phyloP scores from a whole-genome alignment of 2,329 filamentous ascomycete species.

The Dichotomopilus funicola region DNA sequence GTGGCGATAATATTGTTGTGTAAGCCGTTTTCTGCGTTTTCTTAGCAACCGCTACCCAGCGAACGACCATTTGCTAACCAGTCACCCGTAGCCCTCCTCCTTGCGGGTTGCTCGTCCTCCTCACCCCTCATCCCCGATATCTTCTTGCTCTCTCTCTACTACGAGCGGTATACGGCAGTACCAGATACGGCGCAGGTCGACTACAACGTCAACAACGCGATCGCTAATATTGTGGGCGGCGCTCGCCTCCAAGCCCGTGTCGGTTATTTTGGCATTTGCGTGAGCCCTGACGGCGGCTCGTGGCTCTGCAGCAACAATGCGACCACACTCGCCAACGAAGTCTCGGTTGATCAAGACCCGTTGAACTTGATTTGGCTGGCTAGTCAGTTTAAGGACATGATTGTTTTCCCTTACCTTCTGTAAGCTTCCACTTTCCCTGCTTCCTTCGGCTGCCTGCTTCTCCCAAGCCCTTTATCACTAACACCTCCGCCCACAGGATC shows the following conservation, averaged over 20 bases:
- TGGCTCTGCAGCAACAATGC: slow-evolving; percentile 98
- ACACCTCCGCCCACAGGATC: slow-evolving; percentile 52
- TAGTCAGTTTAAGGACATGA: slow-evolving; percentile 94
- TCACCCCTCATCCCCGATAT: slow-evolving; percentile 92
- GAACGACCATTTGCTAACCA: not conserved
- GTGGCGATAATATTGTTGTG: slow-evolving; percentile 90
- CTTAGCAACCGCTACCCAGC: not conserved
- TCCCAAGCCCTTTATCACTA: too few species aligned
- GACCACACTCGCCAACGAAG: slow-evolving; percentile 81
- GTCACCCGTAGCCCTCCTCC: slow-evolving; percentile 61
- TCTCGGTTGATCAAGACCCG: slow-evolving; percentile 87
- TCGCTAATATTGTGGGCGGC: slow-evolving; percentile 80
- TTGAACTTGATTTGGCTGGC: slow-evolving; percentile 97
- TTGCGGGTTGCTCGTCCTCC: slow-evolving; percentile 94
- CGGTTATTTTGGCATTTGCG: slow-evolving; percentile 96
- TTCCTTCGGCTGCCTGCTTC: not conserved
- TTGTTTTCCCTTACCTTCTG: slow-evolving; percentile 96
- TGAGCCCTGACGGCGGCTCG: slow-evolving; percentile 81
- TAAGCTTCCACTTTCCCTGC: slow-evolving; percentile 40
- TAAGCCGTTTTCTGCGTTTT: slow-evolving; percentile 44
- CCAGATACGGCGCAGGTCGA: slow-evolving; percentile 86
- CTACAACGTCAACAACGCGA: slow-evolving; percentile 77
- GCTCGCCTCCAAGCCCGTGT: slow-evolving; percentile 85
- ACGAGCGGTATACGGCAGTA: slow-evolving; percentile 73
- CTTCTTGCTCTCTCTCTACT: slow-evolving; percentile 98